These are phyloP conservation scores for Artemisia annua DNA, from an alignment of 129 eudicot genomes.

Conservation along the genomic window DNA sequence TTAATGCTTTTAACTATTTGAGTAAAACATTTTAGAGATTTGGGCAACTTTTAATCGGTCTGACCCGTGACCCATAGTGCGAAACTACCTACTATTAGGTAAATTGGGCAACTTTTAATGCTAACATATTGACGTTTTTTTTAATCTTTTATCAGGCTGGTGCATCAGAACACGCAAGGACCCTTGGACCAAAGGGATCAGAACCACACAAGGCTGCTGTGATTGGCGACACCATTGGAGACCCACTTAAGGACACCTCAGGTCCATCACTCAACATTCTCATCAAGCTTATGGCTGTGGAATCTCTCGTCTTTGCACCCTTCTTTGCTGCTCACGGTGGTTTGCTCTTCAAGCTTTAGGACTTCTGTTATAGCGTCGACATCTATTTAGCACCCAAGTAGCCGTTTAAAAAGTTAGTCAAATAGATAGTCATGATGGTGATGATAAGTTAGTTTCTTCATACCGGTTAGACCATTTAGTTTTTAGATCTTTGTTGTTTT, in stretches of 20 bases:
- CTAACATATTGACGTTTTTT: neutral
- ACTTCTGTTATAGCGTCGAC: neutral
- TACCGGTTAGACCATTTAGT: no score
- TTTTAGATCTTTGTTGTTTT: no score
- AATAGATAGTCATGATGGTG: neutral
- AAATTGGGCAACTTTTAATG: no score
- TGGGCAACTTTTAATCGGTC: no score
- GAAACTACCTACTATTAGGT: neutral
- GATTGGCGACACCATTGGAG: conserved; percentile 90
- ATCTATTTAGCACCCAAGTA: conserved; percentile 1
- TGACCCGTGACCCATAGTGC: neutral
- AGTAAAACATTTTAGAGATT: neutral
- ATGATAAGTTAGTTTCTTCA: conserved; percentile 5
- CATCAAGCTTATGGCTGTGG: conserved; percentile 94
- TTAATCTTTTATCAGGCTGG: conserved; percentile 55
- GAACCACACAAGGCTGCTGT: conserved; percentile 96
- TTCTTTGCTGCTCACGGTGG: conserved; percentile 94
- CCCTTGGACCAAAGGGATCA: conserved; percentile 90
- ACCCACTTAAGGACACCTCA: conserved; percentile 87
- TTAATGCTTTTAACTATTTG: no score
- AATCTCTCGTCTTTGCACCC: conserved; percentile 88
- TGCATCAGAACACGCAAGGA: conserved; percentile 79
- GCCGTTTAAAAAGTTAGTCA: neutral
- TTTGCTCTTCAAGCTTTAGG: conserved; percentile 62
- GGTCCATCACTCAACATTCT: conserved; percentile 93